These are phyloP conservation scores for Colletotrichum godetiae DNA, from an alignment of 2,329 filamentous ascomycete genomes.

Conservation along the genomic window DNA sequence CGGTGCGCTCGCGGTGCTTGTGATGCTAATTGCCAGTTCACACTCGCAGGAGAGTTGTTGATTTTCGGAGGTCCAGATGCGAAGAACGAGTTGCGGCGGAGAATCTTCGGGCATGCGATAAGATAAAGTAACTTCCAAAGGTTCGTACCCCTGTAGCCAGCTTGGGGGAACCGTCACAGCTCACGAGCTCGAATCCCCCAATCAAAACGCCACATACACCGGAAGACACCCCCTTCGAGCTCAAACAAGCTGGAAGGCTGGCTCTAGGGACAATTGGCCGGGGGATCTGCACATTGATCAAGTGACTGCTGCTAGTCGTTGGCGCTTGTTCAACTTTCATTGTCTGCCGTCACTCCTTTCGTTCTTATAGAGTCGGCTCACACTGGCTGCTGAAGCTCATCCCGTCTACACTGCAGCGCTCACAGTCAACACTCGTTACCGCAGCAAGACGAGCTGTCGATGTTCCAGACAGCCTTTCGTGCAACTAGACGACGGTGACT, in stretches of 20 bases:
- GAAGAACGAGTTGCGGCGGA: not conserved
- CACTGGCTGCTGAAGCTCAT: not conserved
- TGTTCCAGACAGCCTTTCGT: conserved; percentile 52
- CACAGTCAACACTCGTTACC: not conserved
- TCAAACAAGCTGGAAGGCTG: not conserved
- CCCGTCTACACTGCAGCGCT: not conserved
- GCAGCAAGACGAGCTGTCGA: conserved; percentile 36
- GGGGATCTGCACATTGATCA: conserved; percentile 20
- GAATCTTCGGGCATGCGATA: conserved; percentile 5
- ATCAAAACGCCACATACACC: conserved; percentile 19
- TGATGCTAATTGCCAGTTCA: not conserved
- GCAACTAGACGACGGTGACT: conserved; percentile 56
- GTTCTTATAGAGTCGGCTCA: not conserved
- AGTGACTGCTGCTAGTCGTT: conserved; percentile 20
- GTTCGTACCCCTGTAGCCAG: not conserved
- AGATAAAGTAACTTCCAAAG: not conserved
- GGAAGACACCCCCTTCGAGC: not conserved
- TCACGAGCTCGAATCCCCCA: not conserved
- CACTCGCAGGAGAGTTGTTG: not conserved
- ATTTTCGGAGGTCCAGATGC: not conserved
- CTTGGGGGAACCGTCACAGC: not conserved
- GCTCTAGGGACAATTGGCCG: not conserved
- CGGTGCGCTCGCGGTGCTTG: not conserved
- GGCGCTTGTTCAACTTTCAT: not conserved
- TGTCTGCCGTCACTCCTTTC: not conserved